Percentiles rank a stretch among this genome's conserved stretches.
Evolutionary conservation across 1,284 basidiomycete genomes (phyloP).

Genomic region (Boletellus deceptivus): DNA sequence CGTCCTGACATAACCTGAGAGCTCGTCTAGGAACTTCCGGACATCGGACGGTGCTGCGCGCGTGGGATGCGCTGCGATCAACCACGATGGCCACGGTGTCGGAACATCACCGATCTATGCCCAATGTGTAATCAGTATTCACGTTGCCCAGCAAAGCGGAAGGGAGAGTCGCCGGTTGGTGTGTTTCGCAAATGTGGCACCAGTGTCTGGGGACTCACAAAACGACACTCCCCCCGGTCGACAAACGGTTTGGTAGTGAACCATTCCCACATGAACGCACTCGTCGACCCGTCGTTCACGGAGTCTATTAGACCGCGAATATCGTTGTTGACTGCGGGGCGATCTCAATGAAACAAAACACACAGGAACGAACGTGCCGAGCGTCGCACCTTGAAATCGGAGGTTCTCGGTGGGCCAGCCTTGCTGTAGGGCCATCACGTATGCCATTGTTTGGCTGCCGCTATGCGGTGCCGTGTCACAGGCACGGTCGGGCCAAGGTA

Average conservation of each 20-base stretch:
- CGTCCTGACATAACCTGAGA: conserved; percentile 62
- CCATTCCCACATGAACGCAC: conserved; percentile 95
- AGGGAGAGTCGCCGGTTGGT: no score
- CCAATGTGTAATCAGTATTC: neutral
- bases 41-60: conserved; percentile 54
- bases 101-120: conserved; percentile 79
- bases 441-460: conserved; percentile 93
- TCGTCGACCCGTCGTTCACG: conserved; percentile 83
- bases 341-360: neutral
- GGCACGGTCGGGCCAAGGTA: neutral
- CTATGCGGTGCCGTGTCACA: conserved; percentile 35
- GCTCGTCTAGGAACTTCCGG: conserved; percentile 58
- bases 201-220: conserved; percentile 49
- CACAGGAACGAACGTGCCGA: neutral
- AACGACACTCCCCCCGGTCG: conserved; percentile 80
- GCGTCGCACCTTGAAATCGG: conserved; percentile 66
- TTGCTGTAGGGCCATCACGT: conserved; percentile 87
- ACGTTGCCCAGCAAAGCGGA: neutral
- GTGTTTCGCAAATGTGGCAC: no score
- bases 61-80: conserved; percentile 80
- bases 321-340: conserved; percentile 75
- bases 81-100: conserved; percentile 97
- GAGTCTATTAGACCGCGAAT: conserved; percentile 87
- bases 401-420: conserved; percentile 74
- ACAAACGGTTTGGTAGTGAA: conserved; percentile 95